phyloP scores from a whole-genome alignment of 2,329 filamentous ascomycete genomes.

The Stylonectria norvegica region DNA sequence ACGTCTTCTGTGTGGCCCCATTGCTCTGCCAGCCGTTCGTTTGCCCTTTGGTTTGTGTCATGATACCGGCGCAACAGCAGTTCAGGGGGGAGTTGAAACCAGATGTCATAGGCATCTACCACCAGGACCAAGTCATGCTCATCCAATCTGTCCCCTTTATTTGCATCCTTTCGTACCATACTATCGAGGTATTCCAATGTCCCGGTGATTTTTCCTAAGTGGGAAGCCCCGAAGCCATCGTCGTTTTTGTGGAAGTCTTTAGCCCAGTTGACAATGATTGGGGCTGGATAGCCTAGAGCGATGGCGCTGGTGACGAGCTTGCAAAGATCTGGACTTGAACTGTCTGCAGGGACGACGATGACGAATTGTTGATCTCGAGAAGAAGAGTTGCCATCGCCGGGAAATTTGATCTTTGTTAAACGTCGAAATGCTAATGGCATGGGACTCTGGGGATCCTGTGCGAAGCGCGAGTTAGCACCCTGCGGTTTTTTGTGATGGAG shows the following conservation, averaged over 20 bases:
- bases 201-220: slow-evolving; percentile 19
- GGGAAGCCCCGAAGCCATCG: slow-evolving; percentile 7
- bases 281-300: slow-evolving; percentile 15
- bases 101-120: slow-evolving; percentile 19
- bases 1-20: not conserved
- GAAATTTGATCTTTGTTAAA: too few relatives aligned
- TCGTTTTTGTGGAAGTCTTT: slow-evolving; percentile 7
- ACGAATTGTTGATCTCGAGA: not conserved
- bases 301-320: slow-evolving; percentile 16
- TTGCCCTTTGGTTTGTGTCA: slow-evolving; percentile 1
- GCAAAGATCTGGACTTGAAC: slow-evolving; percentile 15
- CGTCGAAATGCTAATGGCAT: too few relatives aligned
- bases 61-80: slow-evolving; percentile 16
- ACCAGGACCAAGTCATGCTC: slow-evolving; percentile 17
- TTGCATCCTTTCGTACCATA: not conserved
- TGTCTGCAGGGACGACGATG: slow-evolving; percentile 1
- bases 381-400: too few relatives aligned
- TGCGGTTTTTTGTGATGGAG: too few relatives aligned
- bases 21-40: slow-evolving; percentile 1
- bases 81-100: slow-evolving; percentile 19
- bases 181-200: slow-evolving; percentile 15
- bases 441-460: too few relatives aligned
- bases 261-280: slow-evolving; percentile 20
- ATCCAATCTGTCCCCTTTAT: slow-evolving; percentile 1
- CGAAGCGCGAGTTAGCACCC: too few relatives aligned